Conservation (phyloP, 192 early-diverging fungal genomes). For the Allomyces macrogynus region DNA sequence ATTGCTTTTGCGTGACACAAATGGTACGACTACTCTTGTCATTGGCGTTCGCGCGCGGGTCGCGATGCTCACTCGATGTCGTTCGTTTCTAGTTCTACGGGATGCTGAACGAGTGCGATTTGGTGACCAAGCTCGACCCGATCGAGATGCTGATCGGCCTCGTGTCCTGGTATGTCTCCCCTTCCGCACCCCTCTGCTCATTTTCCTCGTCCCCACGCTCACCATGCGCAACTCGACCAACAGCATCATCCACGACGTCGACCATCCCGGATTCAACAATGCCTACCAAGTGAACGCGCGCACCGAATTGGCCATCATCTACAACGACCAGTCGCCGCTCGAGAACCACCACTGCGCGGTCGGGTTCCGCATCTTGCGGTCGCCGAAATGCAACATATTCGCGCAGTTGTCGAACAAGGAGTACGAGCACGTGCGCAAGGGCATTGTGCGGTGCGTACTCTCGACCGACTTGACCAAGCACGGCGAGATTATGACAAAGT, state of each 20-base stretch:
- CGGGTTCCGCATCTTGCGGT: background rate
- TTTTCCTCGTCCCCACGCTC: too few species aligned
- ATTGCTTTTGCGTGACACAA: constrained; percentile 26
- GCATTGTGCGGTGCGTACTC: constrained; percentile 24
- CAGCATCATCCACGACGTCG: background rate
- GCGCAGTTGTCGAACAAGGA: background rate
- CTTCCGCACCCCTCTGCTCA: too few species aligned
- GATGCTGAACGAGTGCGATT: background rate
- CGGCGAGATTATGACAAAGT: constrained; percentile 17
- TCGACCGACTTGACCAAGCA: constrained; percentile 30
- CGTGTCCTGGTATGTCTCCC: background rate
- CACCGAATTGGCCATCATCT: constrained; percentile 47
- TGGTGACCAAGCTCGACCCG: background rate
- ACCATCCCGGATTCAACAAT: constrained; percentile 74
- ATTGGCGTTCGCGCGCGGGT: too few species aligned
- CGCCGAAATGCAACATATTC: background rate
- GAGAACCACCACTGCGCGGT: constrained; percentile 69
- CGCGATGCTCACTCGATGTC: too few species aligned
- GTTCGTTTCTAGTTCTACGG: background rate
- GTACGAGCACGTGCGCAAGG: constrained; percentile 18
- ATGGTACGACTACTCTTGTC: constrained; percentile 7
- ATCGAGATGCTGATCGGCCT: background rate
- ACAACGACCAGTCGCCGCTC: constrained; percentile 62
- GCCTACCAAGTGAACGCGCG: constrained; percentile 72
- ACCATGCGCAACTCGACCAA: too few species aligned